These are phyloP conservation scores for Cyclocybe aegerita DNA, from an alignment of 768 basidiomycete species.

Conservation along the genomic window DNA sequence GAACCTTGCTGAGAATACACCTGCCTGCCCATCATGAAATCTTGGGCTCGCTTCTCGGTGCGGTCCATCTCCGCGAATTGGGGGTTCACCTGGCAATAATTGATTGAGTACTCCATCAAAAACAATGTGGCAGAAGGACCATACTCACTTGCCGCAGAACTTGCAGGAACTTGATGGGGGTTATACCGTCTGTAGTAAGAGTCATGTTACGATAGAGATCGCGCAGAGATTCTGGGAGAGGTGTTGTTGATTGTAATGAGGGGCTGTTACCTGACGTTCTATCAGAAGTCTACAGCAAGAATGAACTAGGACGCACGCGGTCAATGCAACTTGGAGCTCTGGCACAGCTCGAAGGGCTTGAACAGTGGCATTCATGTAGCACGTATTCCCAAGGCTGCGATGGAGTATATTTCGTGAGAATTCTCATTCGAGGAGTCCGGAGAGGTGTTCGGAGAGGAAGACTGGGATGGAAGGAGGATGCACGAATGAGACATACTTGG, in stretches of 20 bases:
- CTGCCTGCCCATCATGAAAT: conserved; percentile 28
- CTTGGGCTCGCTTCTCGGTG: conserved; percentile 37
- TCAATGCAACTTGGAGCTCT: conserved; percentile 76
- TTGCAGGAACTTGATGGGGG: conserved; percentile 67
- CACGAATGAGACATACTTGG: conserved; percentile 49
- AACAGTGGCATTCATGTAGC: conserved; percentile 95
- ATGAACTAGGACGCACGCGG: conserved; percentile 38
- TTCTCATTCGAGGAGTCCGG: background rate
- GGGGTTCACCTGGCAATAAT: conserved; percentile 56
- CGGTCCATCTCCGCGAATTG: conserved; percentile 83
- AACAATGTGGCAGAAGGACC: background rate
- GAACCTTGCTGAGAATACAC: conserved; percentile 78
- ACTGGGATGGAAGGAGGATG: background rate
- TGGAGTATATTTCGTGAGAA: background rate
- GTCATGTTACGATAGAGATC: conserved; percentile 74
- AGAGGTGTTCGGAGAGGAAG: background rate
- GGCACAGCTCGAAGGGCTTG: conserved; percentile 94
- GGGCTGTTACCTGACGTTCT: conserved; percentile 22
- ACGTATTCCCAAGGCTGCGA: conserved; percentile 83
- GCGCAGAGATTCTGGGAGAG: conserved; percentile 53
- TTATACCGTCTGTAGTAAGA: conserved; percentile 72
- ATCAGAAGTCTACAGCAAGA: background rate
- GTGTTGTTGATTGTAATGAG: conserved; percentile 37
- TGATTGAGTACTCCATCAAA: background rate
- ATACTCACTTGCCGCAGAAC: conserved; percentile 56